phyloP scores from a whole-genome alignment of 2,329 filamentous ascomycete genomes.

The Aquanectria penicillioides region DNA sequence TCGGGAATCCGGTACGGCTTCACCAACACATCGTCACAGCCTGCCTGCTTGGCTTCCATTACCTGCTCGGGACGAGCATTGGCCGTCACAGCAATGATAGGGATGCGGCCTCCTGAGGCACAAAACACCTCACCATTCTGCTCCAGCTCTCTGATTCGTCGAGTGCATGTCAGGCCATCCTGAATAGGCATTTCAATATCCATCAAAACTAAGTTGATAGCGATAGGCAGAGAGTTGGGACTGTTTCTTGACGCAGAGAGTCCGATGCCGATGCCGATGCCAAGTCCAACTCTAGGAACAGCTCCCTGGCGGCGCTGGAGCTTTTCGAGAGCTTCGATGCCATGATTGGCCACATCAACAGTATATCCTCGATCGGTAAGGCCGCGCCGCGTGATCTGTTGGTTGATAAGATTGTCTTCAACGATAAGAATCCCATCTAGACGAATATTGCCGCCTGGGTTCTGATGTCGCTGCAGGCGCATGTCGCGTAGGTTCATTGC shows the following conservation, averaged over 20 bases:
- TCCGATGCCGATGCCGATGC: slow-evolving; percentile 4
- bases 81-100: slow-evolving; percentile 74
- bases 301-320: slow-evolving; percentile 43
- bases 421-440: slow-evolving; percentile 62
- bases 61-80: slow-evolving; percentile 74
- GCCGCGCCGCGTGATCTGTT: slow-evolving; percentile 63
- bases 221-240: slow-evolving; percentile 38
- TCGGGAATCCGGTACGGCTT: slow-evolving; percentile 76
- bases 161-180: slow-evolving; percentile 74
- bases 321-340: slow-evolving; percentile 63
- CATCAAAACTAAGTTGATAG: slow-evolving; percentile 74
- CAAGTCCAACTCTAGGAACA: slow-evolving; percentile 31
- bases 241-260: slow-evolving; percentile 25
- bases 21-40: slow-evolving; percentile 73
- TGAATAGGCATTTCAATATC: slow-evolving; percentile 82
- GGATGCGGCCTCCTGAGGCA: slow-evolving; percentile 60
- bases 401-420: slow-evolving; percentile 71
- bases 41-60: slow-evolving; percentile 58
- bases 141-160: slow-evolving; percentile 71
- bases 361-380: slow-evolving; percentile 60
- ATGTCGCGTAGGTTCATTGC: slow-evolving; percentile 29
- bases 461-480: slow-evolving; percentile 37
- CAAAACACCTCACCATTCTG: slow-evolving; percentile 59
- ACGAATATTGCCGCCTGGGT: slow-evolving; percentile 40
- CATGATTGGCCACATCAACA: slow-evolving; percentile 66